Base-by-base conservation (phyloP, 1,284 basidiomycete genomes). In the Sporisorium sorghi region DNA sequence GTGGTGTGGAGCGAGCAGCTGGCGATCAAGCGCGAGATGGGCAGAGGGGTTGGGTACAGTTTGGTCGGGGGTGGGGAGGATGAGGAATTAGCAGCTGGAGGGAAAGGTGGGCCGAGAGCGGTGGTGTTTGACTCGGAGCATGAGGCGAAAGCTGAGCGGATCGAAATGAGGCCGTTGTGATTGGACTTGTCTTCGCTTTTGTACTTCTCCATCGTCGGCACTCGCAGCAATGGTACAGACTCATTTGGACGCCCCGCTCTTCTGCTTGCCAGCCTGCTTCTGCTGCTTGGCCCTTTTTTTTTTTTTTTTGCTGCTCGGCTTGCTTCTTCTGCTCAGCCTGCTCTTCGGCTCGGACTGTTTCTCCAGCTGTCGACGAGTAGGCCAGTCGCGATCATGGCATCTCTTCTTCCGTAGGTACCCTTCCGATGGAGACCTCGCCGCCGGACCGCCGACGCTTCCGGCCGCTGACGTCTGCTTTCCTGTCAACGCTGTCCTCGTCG, bases 11-110 rank as follows among this genome's bases (percentile, higher is more conserved):
- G 93, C 1, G 96, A 99, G 84, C 93, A 97, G 78, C 86, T 84
- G 14, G 97, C 96, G 83, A 93, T 98, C 44, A 90, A 90, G 82
- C 86, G 96, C 49, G 96, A 99, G 86, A 94, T 99, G 93, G 46
- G 55, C 0, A 53, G 65, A 24, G 19, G 21, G 1, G 35, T 77
- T 0, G 72, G 75, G 19, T 58, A 64, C 32, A 56, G 21, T 53
- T 39, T 74, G 37, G 66, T 74, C 1, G 71, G 71, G 2, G 37
- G 32, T 7, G 69, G 63, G 3, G 40, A 11, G 10, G 30, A 39
- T 32, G 60, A 39, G 30, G 53, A 35, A 7, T 24, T 21, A 6
- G 49, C n/a, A 24, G 23, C 14, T 3, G 37, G 14, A 19, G 46
- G 24, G 19, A 24, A 43, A 30, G 21, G 33, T 14, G 33, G 33